Evolutionary conservation across 2,329 filamentous ascomycete species (phyloP), one percentile per base, ranked within the genome.

Genomic region (Diaporthe australafricana): DNA sequence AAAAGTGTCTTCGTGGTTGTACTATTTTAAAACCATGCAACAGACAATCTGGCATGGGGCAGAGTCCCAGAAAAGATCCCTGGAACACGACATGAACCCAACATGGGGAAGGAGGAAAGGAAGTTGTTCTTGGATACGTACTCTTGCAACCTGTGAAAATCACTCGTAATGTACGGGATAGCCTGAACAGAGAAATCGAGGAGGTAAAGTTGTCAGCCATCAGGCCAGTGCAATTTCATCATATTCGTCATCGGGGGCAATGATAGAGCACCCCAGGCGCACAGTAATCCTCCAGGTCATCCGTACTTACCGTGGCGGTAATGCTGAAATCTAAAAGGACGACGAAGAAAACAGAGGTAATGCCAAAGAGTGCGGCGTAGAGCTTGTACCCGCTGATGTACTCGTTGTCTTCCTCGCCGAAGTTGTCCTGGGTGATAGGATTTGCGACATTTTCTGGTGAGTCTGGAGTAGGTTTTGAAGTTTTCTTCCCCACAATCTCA

Each of bases 161-260:
- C 53, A n/a, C 32, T 56, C 9, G 53, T 56, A 3, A 56, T 56
- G 14, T 56, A 56, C 32, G 53, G 53, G 32, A 56, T 56, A 56
- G 53, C 53, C 53, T 56, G n/a, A 3, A 12, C 1, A 5, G 25
- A 4, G 32, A 38, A 1, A 56, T 16, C 12, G 32, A 9, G 8
- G 12, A 38, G 11, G 3, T 17, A 6, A 38, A 2, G 11, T 8
- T n/a, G 32, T 56, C 53, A 56, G 53, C 17, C n/a, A 12, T 25
- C 14, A 17, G 17, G 53, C 20, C 1, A 25, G 20, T 12, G 8
- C 35, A n/a, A 8, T 0, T 16, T 20, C 12, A 9, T 14, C 2
- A 4, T 16, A 0, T 38, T 17, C 32, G 6, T 11, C 7, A 8
- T 32, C 50, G 25, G 12, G 7, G 12, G 25, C 0, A 30, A 14